Evolutionary conservation across 352 stramenopile species (phyloP).

Genomic region (Pythium dissotocum): DNA sequence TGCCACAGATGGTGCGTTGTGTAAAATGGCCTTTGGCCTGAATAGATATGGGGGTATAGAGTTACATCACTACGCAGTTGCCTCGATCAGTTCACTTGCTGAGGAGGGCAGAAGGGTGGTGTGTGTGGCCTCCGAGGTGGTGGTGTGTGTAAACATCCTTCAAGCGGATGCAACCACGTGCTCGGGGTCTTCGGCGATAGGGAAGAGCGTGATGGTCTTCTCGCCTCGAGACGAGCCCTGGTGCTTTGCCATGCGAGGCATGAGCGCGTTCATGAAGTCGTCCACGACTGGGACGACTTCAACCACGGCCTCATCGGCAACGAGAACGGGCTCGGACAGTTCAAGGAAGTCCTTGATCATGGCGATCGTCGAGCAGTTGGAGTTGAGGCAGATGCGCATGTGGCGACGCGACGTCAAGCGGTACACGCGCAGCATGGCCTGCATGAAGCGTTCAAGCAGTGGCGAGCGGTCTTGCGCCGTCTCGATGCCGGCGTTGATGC

Average conservation of each 20-base stretch:
- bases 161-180: not conserved
- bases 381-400: conserved; percentile 57
- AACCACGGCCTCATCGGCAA: not conserved
- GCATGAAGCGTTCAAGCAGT: conserved; percentile 48
- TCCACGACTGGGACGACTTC: not conserved
- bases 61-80: not conserved
- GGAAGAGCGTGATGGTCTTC: not conserved
- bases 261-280: not conserved
- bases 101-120: not conserved
- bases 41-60: conserved; percentile 2
- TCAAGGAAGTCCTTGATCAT: conserved; percentile 47
- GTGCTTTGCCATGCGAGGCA: not conserved
- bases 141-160: not conserved
- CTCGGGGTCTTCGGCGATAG: conserved; percentile 1
- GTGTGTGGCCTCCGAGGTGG: not conserved
- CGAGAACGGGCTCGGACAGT: not conserved
- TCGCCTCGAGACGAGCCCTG: not conserved
- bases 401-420: conserved; percentile 42
- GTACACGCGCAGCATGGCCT: conserved; percentile 50
- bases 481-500: conserved; percentile 27
- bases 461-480: conserved; percentile 35
- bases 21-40: not conserved
- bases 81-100: conserved; percentile 1
- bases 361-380: conserved; percentile 42
- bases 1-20: no score